A percentile compares a stretch with the other conserved stretches of the same genome.
phyloP scores from a whole-genome alignment of 129 eudicot species.

The Glebionis coronaria region DNA sequence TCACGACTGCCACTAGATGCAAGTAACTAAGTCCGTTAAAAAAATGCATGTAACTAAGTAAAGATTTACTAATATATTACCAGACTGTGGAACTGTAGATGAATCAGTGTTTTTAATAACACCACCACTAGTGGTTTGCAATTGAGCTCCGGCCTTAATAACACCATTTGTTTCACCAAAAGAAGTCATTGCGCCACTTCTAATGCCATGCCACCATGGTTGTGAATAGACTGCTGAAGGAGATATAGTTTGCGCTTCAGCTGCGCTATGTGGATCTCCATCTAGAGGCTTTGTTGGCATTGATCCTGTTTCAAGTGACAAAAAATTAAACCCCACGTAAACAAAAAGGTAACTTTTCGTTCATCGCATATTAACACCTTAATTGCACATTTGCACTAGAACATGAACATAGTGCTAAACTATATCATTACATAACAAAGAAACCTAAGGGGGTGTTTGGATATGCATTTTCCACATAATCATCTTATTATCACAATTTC shows the following conservation, averaged over 20 bases:
- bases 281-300: conserved; percentile 45
- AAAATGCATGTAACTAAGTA: neutral
- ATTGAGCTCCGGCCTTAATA: conserved; percentile 21
- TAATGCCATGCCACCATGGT: conserved; percentile 68
- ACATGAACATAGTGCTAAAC: neutral
- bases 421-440: neutral
- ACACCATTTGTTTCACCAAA: conserved; percentile 33
- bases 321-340: too few relatives aligned
- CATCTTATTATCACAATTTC: too few relatives aligned
- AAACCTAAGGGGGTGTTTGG: neutral
- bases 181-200: conserved; percentile 38
- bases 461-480: too few relatives aligned
- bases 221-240: conserved; percentile 42
- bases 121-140: conserved; percentile 35
- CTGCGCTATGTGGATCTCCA: conserved; percentile 30
- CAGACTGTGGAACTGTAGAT: conserved; percentile 30
- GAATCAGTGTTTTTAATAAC: conserved; percentile 31
- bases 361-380: too few relatives aligned
- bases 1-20: neutral
- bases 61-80: conserved; percentile 27
- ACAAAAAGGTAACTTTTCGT: neutral
- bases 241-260: conserved; percentile 27
- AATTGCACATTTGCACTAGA: too few relatives aligned
- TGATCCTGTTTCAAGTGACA: conserved; percentile 9
- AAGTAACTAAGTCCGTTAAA: neutral